phyloP scores from a whole-genome alignment of 352 stramenopile species.

The Peronospora destructor region DNA sequence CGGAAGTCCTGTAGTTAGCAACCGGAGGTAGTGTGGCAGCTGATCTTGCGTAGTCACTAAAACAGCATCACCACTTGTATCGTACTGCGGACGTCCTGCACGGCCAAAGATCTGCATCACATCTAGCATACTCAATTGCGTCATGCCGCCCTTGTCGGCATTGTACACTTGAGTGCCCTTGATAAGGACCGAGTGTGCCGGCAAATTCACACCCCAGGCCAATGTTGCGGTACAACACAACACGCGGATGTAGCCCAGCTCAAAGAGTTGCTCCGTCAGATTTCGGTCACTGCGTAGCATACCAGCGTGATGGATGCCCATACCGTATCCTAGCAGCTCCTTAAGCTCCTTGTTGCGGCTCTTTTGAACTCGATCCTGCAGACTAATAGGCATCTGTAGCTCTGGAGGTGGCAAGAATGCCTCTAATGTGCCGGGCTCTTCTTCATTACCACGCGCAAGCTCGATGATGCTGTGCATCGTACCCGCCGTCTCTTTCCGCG shows the following conservation, averaged over 20 bases:
- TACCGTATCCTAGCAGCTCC: slow-evolving; percentile 89
- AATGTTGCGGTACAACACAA: slow-evolving; percentile 98
- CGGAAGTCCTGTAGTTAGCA: slow-evolving; percentile 93
- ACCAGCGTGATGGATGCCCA: slow-evolving; percentile 98
- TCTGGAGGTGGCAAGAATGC: slow-evolving; percentile 52
- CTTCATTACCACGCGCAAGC: slow-evolving; percentile 64
- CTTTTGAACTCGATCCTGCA: slow-evolving; percentile 83
- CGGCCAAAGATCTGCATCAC: slow-evolving; percentile 99
- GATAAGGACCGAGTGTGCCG: slow-evolving; percentile 98
- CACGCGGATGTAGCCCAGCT: slow-evolving; percentile 93
- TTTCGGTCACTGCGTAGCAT: slow-evolving; percentile 94
- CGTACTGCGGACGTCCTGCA: slow-evolving; percentile 97
- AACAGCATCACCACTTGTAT: slow-evolving; percentile 96
- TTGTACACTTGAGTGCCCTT: slow-evolving; percentile 99
- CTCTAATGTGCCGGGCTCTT: slow-evolving; percentile 46
- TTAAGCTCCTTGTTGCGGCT: slow-evolving; percentile 93
- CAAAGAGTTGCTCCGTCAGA: slow-evolving; percentile 97
- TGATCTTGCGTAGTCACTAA: slow-evolving; percentile 96
- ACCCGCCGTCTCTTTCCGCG: slow-evolving; percentile 94
- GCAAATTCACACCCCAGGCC: slow-evolving; percentile 98
- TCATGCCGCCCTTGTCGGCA: slow-evolving; percentile 95
- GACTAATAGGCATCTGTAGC: slow-evolving; percentile 42
- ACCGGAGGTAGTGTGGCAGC: slow-evolving; percentile 90
- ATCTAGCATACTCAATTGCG: slow-evolving; percentile 97
- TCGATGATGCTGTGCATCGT: slow-evolving; percentile 92